These are phyloP conservation scores for Selenicereus undatus DNA, from an alignment of 148 eudicot species.

Conservation along the genomic window DNA sequence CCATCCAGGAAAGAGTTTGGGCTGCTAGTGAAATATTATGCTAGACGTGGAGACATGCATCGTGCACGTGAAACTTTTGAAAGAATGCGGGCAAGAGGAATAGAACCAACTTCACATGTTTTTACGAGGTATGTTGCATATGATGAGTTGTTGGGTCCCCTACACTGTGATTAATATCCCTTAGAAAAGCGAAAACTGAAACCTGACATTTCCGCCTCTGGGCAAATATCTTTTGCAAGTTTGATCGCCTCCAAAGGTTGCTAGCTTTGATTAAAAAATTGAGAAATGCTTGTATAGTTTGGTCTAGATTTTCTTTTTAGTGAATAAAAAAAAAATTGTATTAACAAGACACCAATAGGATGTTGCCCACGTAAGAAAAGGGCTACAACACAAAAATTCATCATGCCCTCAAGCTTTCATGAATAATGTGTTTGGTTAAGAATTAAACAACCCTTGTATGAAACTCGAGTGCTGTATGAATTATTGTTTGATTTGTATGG, in stretches of 20 bases:
- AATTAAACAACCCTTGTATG: neutral
- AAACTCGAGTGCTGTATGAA: neutral
- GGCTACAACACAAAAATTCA: too few species aligned
- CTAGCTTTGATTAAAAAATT: neutral
- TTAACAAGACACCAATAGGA: too few species aligned
- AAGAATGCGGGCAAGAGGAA: constrained; percentile 95
- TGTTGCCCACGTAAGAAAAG: too few species aligned
- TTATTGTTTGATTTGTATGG: neutral
- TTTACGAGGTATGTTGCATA: constrained; percentile 59
- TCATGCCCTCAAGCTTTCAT: too few species aligned
- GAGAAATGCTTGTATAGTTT: neutral
- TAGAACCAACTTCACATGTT: constrained; percentile 85
- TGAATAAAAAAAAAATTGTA: too few species aligned
- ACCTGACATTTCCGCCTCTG: neutral
- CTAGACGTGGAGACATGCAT: constrained; percentile 91
- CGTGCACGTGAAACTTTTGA: constrained; percentile 94
- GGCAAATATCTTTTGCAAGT: neutral
- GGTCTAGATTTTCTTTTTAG: too few species aligned
- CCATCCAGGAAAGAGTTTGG: constrained; percentile 98
- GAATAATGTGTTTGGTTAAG: neutral
- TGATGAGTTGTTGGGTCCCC: neutral
- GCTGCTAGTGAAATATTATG: constrained; percentile 88
- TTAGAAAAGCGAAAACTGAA: neutral
- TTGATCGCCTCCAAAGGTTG: neutral
- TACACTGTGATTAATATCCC: neutral